phyloP scores from a whole-genome alignment of 2,329 filamentous ascomycete species.

The Xylaria sp. region DNA sequence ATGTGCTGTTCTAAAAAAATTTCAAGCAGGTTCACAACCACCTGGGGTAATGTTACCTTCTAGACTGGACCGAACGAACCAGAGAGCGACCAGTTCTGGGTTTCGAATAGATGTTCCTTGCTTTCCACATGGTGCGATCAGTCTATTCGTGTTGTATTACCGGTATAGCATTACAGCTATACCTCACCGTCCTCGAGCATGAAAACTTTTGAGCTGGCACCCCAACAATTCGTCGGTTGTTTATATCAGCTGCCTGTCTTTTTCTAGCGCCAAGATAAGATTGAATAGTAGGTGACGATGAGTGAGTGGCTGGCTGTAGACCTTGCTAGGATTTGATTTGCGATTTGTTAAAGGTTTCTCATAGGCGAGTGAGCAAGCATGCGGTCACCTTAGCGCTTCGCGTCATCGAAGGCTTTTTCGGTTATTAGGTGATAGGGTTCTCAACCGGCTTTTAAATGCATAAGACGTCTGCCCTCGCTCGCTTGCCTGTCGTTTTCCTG shows the following conservation, averaged over 20 bases:
- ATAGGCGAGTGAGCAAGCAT: background rate
- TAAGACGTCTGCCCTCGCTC: background rate
- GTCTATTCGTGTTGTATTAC: background rate
- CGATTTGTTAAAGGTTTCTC: background rate
- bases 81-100: background rate
- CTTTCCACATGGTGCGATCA: slow-evolving; percentile 11
- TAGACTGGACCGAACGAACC: background rate
- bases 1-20: background rate
- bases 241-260: background rate
- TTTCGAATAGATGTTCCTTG: slow-evolving; percentile 1
- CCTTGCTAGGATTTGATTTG: background rate
- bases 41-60: background rate
- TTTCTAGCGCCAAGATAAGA: slow-evolving; percentile 1
- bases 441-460: background rate
- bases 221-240: background rate
- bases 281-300: background rate
- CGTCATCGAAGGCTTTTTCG: background rate
- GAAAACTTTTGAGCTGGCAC: background rate
- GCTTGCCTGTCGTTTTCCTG: slow-evolving; percentile 3
- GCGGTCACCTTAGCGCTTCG: background rate
- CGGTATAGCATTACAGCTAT: background rate
- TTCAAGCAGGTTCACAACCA: background rate
- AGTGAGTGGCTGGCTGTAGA: background rate
- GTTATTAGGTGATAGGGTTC: background rate
- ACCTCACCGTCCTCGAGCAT: background rate